Percentiles rank a stretch among this genome's conserved stretches.
Evolutionary conservation across 306 rosid genomes (phyloP).

Genomic region (Cucumis hystrix): DNA sequence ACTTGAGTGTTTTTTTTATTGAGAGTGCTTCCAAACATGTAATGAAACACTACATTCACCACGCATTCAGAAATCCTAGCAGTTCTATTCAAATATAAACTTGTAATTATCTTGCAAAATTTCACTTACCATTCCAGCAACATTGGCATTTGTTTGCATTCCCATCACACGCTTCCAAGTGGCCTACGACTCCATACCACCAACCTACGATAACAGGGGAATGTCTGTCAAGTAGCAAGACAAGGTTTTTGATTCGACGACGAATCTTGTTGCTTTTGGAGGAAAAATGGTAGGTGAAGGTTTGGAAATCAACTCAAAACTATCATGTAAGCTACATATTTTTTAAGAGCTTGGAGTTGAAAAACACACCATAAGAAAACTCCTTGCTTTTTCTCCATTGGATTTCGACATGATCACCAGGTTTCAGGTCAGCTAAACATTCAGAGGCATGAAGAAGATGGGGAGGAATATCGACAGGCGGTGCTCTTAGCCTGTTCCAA

Average conservation of each 20-base stretch:
- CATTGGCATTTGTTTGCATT: constrained; percentile 46
- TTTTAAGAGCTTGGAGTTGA: background rate
- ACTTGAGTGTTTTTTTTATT: background rate
- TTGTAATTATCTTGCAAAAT: background rate
- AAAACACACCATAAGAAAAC: constrained; percentile 66
- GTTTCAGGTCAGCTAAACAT: constrained; percentile 54
- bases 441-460: constrained; percentile 53
- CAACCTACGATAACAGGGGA: constrained; percentile 41
- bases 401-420: constrained; percentile 83
- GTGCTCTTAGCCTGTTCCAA: constrained; percentile 70
- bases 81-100: background rate
- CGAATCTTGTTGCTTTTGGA: background rate
- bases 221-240: background rate
- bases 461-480: constrained; percentile 56
- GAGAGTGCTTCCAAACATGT: background rate
- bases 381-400: constrained; percentile 90
- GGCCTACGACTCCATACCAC: constrained; percentile 91
- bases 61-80: background rate
- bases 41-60: background rate
- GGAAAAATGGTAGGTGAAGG: background rate
- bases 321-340: background rate
- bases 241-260: too few relatives aligned
- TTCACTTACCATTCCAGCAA: constrained; percentile 41
- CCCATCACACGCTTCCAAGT: constrained; percentile 50
- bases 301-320: background rate